These are phyloP conservation scores for Trichoderma aggressivum DNA, from an alignment of 2,329 filamentous ascomycete species.

Conservation along the genomic window DNA sequence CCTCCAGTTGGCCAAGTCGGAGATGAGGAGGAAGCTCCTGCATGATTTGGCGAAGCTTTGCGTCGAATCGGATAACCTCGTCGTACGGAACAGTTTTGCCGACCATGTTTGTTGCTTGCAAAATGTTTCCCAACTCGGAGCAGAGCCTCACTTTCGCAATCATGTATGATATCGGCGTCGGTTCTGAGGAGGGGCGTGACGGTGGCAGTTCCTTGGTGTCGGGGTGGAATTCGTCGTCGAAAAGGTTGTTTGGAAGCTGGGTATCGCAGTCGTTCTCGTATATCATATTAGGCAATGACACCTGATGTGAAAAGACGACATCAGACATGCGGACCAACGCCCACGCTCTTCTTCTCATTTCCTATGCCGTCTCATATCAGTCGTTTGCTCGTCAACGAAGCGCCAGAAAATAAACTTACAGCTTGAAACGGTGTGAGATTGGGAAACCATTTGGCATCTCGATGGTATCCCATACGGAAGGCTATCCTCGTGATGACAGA, in stretches of 20 bases:
- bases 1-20: constrained; percentile 69
- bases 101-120: constrained; percentile 60
- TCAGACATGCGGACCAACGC: constrained; percentile 70
- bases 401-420: constrained; percentile 38
- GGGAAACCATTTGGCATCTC: constrained; percentile 72
- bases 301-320: constrained; percentile 73
- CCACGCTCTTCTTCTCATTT: constrained; percentile 70
- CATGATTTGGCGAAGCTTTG: constrained; percentile 57
- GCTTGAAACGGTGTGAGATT: constrained; percentile 70
- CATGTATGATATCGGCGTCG: constrained; percentile 75
- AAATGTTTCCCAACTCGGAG: constrained; percentile 66
- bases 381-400: background rate
- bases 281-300: constrained; percentile 65
- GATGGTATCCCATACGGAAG: constrained; percentile 72
- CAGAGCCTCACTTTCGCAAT: constrained; percentile 69
- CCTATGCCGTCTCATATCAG: constrained; percentile 37
- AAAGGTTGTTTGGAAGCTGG: constrained; percentile 70
- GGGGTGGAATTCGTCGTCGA: constrained; percentile 75
- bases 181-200: constrained; percentile 63
- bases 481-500: constrained; percentile 55
- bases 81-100: constrained; percentile 58
- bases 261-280: constrained; percentile 73
- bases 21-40: constrained; percentile 76
- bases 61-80: constrained; percentile 61
- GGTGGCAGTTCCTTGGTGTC: constrained; percentile 65